Conservation (phyloP, 192 early-diverging fungal genomes). For the Lunasporangiospora selenospora region DNA sequence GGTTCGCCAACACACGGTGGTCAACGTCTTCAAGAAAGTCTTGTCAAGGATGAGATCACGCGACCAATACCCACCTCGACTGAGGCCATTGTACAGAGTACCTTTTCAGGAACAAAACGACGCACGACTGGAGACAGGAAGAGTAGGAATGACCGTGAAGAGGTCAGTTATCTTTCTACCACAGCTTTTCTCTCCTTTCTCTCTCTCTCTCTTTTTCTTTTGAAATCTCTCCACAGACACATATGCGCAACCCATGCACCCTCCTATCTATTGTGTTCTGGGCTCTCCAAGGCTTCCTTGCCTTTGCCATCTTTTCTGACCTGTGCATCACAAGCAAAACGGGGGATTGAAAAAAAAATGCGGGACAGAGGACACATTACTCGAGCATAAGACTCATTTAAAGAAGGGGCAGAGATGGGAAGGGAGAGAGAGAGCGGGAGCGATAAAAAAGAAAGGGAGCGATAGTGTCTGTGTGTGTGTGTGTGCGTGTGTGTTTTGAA, state of each 20-base stretch:
- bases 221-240: background rate
- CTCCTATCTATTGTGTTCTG: background rate
- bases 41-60: background rate
- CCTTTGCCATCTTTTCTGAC: too few relatives aligned
- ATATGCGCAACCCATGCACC: too few relatives aligned
- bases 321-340: too few relatives aligned
- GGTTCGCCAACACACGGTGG: background rate
- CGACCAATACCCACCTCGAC: background rate
- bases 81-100: background rate
- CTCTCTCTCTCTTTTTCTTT: background rate
- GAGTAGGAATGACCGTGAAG: conserved; percentile 29
- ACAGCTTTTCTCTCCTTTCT: background rate
- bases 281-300: background rate
- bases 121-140: conserved; percentile 16
- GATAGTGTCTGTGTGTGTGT: too few relatives aligned
- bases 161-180: conserved; percentile 21
- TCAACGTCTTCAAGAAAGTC: background rate
- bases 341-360: too few relatives aligned
- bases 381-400: too few relatives aligned
- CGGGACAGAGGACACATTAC: too few relatives aligned
- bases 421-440: background rate
- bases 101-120: background rate
- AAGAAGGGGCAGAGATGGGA: background rate
- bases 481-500: too few relatives aligned
- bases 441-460: background rate